Evolutionary conservation across 202 grass and related monocot species (phyloP), one percentile per base, ranked within the genome.

Genomic region (Brachypodium distachyon): DNA sequence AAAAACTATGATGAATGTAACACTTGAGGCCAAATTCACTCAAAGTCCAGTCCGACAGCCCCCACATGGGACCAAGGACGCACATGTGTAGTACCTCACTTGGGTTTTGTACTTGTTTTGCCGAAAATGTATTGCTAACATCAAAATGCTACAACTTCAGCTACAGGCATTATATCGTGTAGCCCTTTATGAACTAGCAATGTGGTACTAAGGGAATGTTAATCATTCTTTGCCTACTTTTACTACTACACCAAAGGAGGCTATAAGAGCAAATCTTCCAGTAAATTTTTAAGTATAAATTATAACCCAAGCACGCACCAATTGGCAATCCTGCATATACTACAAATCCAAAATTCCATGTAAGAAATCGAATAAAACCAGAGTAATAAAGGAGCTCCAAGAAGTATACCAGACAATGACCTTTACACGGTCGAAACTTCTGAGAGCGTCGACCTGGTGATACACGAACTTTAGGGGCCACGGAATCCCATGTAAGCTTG

Each of bases 381-480:
- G 18, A 48, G 23, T 29, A 73, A n/a, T 53, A 25, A 51, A 13
- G 72, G 42, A 60, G 74, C 51, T 58, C 76, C 72, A 82, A 83
- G 74, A 88, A 85, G 47, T 66, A 67, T 85, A 99, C 96, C 96
- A 99, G 74, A 68, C 92, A 93, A 84, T 99, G 96, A 56, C 96
- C 96, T 96, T 85, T 99, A 77, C 92, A 99, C 9, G 90, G 73
- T 64, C 75, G 90, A 77, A 99, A 85, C 83, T 96, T 95, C 21
- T 36, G 60, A 67, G 85, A 73, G n/a, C 49, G 59, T 22, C 87
- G 87, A 83, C 62, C 84, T 61, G 78, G 67, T 72, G 91, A 79
- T 82, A 71, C 72, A 39, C 77, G 85, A 76, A 92, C 83, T 81
- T 86, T 98, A 26, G 89, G 75, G 81, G 81, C 78, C 64, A 90